Evolutionary conservation across 2,329 filamentous ascomycete species (phyloP).

Genomic region (Penicillium sp.): DNA sequence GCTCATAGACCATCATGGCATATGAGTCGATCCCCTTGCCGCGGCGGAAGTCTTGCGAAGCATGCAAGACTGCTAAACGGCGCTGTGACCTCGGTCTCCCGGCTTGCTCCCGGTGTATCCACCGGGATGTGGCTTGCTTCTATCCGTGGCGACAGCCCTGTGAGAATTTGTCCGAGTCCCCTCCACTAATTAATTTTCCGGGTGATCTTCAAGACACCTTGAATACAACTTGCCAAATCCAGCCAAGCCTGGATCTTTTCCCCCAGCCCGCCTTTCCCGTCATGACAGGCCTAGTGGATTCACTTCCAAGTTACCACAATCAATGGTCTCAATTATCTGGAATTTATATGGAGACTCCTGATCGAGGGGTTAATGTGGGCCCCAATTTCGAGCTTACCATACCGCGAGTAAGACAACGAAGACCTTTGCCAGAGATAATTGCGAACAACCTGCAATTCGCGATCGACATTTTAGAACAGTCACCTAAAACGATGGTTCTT

Average conservation of each 20-base stretch:
- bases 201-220: not conserved
- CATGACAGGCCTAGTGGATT: not conserved
- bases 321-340: not conserved
- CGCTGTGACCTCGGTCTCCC: constrained; percentile 57
- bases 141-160: constrained; percentile 41
- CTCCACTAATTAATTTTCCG: not conserved
- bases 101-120: constrained; percentile 54
- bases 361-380: not conserved
- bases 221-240: not conserved
- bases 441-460: constrained; percentile 34
- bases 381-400: constrained; percentile 5
- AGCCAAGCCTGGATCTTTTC: not conserved
- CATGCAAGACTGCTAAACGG: constrained; percentile 59
- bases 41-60: constrained; percentile 57
- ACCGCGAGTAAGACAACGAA: constrained; percentile 5
- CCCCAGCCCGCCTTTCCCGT: not conserved
- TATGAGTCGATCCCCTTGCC: constrained; percentile 44
- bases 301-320: not conserved
- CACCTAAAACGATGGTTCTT: constrained; percentile 48
- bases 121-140: constrained; percentile 50
- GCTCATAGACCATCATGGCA: not conserved
- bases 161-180: not conserved
- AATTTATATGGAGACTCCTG: not conserved
- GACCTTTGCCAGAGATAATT: constrained; percentile 20
- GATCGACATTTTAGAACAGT: constrained; percentile 49